phyloP scores from a whole-genome alignment of 768 basidiomycete genomes.

The Sistotremastrum niveocremeum region DNA sequence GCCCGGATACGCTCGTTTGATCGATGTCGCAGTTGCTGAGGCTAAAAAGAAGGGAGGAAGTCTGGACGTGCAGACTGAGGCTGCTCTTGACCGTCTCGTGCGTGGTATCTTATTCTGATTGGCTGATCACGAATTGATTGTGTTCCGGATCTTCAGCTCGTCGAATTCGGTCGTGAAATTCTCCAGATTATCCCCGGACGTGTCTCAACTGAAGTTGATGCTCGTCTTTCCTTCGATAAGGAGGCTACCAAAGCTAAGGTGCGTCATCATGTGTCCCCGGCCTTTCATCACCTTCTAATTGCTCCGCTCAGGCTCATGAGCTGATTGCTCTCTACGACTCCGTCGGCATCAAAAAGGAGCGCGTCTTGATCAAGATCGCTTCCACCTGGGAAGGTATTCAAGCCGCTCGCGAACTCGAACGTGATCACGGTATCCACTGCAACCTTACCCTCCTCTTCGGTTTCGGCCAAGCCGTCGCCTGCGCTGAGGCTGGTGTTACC shows the following conservation, averaged over 20 bases:
- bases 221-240: slow-evolving; percentile 93
- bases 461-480: slow-evolving; percentile 96
- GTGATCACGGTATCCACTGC: slow-evolving; percentile 90
- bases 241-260: slow-evolving; percentile 83
- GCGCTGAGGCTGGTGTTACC: slow-evolving; percentile 95
- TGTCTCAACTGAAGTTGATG: slow-evolving; percentile 98
- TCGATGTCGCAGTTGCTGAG: slow-evolving; percentile 58
- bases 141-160: slow-evolving; percentile 41
- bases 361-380: slow-evolving; percentile 97
- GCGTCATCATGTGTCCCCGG: slow-evolving; percentile 2
- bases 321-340: slow-evolving; percentile 91
- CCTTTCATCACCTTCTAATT: too few relatives aligned
- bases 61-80: slow-evolving; percentile 59
- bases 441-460: slow-evolving; percentile 99
- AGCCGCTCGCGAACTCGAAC: slow-evolving; percentile 91
- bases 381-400: slow-evolving; percentile 99
- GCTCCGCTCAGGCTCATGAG: slow-evolving; percentile 24
- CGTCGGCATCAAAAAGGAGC: slow-evolving; percentile 86
- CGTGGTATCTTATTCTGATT: slow-evolving; percentile 14
- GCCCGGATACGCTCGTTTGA: slow-evolving; percentile 67
- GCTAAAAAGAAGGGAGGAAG: slow-evolving; percentile 74
- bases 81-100: slow-evolving; percentile 83
- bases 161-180: slow-evolving; percentile 96
- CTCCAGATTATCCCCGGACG: slow-evolving; percentile 92
- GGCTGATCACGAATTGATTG: slow-evolving; percentile 4